Conservation (phyloP, 2,329 filamentous ascomycete genomes). For the Cercospora beticola region DNA sequence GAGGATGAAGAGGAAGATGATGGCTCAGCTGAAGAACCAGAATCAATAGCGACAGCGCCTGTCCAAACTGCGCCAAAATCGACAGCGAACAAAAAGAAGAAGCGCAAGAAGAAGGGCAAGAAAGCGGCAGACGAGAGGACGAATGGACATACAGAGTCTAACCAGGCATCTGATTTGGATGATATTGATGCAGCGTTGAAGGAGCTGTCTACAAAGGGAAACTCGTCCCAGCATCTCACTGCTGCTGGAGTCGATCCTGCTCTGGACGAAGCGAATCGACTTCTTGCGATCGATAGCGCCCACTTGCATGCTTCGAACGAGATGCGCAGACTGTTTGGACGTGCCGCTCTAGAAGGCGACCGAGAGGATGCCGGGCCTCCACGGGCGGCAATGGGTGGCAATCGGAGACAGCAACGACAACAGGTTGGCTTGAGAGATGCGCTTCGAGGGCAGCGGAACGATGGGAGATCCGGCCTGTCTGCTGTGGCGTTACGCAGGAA, state of each 20-base stretch:
- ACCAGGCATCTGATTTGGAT: slow-evolving; percentile 46
- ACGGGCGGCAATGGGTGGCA: slow-evolving; percentile 30
- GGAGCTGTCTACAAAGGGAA: slow-evolving; percentile 50
- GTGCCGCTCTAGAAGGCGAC: slow-evolving; percentile 58
- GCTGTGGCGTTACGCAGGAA: slow-evolving; percentile 74
- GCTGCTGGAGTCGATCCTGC: slow-evolving; percentile 39
- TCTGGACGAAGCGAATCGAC: slow-evolving; percentile 50
- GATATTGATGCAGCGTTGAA: slow-evolving; percentile 67
- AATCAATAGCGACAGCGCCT: slow-evolving; percentile 33
- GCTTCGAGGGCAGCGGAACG: slow-evolving; percentile 51
- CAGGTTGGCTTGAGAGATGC: slow-evolving; percentile 60
- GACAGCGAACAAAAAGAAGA: slow-evolving; percentile 54
- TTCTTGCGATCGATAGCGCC: slow-evolving; percentile 65
- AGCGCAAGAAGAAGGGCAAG: slow-evolving; percentile 62
- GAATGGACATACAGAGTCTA: slow-evolving; percentile 15
- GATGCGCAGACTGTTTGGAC: slow-evolving; percentile 76
- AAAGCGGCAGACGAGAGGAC: slow-evolving; percentile 17
- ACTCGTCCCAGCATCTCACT: slow-evolving; percentile 23
- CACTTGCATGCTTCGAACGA: slow-evolving; percentile 86
- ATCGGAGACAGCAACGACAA: slow-evolving; percentile 42
- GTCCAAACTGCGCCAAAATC: slow-evolving; percentile 19
- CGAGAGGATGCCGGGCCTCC: slow-evolving; percentile 51
- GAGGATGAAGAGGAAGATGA: slow-evolving; percentile 38
- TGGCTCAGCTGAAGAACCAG: slow-evolving; percentile 19
- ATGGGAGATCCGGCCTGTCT: slow-evolving; percentile 63